These are phyloP conservation scores for Benincasa hispida DNA, from an alignment of 306 rosid genomes.

Conservation along the genomic window DNA sequence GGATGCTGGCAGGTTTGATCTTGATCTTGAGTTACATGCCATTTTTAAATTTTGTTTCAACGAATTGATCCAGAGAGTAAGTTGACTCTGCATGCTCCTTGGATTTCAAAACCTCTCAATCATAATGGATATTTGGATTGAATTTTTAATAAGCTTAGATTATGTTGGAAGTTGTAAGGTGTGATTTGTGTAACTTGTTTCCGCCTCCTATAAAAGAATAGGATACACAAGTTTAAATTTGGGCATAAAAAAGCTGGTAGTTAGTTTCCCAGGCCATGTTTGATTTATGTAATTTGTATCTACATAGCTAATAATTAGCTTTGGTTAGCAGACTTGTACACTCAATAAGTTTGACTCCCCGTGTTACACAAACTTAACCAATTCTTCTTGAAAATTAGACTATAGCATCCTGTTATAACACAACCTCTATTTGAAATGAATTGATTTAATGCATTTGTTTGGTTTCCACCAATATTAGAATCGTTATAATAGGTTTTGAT, in stretches of 20 bases:
- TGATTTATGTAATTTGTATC: background rate
- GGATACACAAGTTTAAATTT: background rate
- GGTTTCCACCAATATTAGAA: background rate
- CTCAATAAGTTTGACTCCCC: background rate
- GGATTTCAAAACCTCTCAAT: background rate
- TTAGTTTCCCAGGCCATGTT: background rate
- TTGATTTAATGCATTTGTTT: background rate
- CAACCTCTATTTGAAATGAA: background rate
- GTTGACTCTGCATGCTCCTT: background rate
- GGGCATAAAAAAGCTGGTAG: background rate
- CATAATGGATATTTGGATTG: background rate
- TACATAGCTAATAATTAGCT: background rate
- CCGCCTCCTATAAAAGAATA: background rate
- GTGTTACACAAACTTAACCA: background rate
- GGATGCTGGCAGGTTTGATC: slow-evolving; percentile 85
- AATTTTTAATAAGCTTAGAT: background rate
- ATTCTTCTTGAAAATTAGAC: background rate
- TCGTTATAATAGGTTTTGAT: background rate
- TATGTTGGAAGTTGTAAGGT: background rate
- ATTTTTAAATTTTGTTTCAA: background rate
- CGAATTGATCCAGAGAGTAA: background rate
- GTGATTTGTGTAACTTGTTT: background rate
- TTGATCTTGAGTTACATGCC: background rate
- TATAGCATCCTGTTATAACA: background rate
- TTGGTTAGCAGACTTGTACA: background rate